Evolutionary conservation across 2,329 filamentous ascomycete species (phyloP), one percentile per base, ranked within the genome.

Genomic region (Aureobasidium sp.): DNA sequence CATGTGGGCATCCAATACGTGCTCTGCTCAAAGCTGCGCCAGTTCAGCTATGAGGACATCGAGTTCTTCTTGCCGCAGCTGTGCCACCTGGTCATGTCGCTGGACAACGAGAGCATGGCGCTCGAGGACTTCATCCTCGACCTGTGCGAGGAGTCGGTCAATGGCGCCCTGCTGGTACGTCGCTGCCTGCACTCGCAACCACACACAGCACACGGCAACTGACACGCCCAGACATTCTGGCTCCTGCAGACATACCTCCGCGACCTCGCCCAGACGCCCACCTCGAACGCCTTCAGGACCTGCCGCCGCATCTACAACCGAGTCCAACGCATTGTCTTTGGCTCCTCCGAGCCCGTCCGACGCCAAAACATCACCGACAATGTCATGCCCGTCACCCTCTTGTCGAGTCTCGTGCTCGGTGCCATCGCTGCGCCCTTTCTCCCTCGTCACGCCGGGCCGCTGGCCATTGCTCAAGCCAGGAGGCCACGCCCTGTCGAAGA

Each of bases 1-100:
- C 86, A 93, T 77, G 85, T 93, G 68, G 88, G 88, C 63, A 91
- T 93, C 66, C 87, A 91, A 72, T 89, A 91, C 76, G 86, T 90
- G 58, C 81, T 93, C 58, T 91, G 88, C 76, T 86, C 85, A 64
- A 93, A 93, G 79, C 78, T 93, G 66, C 86, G 88, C 67, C 86
- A 88, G 70, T 93, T 93, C 67, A 86, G 85, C 59, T 93, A 91
- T 73, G 86, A 90, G 75, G 87, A 93, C 71, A 90, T 93, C 68
- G 88, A 93, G 72, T 93, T 93, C 82, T 93, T 91, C 76, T 79
- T 93, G 45, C 88, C 88, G 58, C 68, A 89, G 75, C 75, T 93
- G 75, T 93, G 88, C 68, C 88, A 93, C 73, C 82, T 93, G 59
- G 83, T 90, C 71, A 86, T 93, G 65, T 90, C 86, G 70, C 81